Evolutionary conservation across 306 rosid genomes (phyloP).

Genomic region (Cicer cuneatum): DNA sequence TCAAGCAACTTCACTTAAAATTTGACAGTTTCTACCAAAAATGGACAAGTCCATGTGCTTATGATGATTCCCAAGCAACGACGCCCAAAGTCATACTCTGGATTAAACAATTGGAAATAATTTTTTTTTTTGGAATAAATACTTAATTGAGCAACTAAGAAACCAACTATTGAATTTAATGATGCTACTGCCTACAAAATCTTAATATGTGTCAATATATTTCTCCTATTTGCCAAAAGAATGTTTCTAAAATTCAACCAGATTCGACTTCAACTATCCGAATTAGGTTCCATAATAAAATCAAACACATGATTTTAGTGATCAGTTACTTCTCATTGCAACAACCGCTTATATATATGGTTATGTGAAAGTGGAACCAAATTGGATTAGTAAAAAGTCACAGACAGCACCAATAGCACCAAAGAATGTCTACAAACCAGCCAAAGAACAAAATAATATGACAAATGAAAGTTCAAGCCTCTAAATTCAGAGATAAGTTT

Average conservation of each 20-base stretch:
- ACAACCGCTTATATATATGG: constrained; percentile 25
- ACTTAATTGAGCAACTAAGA: not conserved
- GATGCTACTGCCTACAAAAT: constrained; percentile 2
- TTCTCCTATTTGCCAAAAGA: constrained; percentile 22
- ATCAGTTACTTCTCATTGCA: constrained; percentile 7
- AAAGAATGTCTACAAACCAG: not conserved
- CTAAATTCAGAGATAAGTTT: constrained; percentile 31
- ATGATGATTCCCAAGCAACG: constrained; percentile 16
- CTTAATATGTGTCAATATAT: not conserved
- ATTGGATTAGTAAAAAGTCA: not conserved
- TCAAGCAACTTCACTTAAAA: not conserved
- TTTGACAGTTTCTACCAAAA: constrained; percentile 1
- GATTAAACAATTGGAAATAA: not conserved
- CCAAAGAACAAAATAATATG: constrained; percentile 22
- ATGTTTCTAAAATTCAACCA: constrained; percentile 11
- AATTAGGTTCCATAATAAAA: constrained; percentile 24
- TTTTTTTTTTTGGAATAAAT: not conserved
- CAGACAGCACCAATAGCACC: not conserved
- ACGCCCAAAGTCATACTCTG: constrained; percentile 6
- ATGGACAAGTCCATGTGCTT: constrained; percentile 2
- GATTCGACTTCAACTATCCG: constrained; percentile 12
- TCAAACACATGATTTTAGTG: not conserved
- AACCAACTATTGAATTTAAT: constrained; percentile 3
- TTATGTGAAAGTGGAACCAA: constrained; percentile 8
- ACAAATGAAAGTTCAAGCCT: constrained; percentile 6